These are phyloP conservation scores for Aspergillus sp. DNA, from an alignment of 2,329 filamentous ascomycete genomes.

Conservation along the genomic window DNA sequence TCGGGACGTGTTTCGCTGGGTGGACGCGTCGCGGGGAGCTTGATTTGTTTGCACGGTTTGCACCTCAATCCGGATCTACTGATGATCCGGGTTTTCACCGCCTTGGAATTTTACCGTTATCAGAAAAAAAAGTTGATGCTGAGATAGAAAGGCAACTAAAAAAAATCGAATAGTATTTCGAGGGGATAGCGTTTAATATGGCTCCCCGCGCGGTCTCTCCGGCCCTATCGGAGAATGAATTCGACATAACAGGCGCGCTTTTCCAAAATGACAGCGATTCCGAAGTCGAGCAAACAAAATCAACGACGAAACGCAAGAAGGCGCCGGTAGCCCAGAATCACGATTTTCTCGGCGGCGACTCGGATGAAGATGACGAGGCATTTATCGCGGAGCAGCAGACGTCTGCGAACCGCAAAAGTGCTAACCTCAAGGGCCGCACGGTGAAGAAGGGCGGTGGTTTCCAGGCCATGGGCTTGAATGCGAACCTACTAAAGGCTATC, in stretches of 20 bases:
- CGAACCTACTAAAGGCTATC: slow-evolving; percentile 84
- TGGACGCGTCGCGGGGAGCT: slow-evolving; percentile 34
- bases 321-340: slow-evolving; percentile 30
- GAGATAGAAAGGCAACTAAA: slow-evolving; percentile 6
- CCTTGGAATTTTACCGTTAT: slow-evolving; percentile 25
- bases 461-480: slow-evolving; percentile 87
- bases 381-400: slow-evolving; percentile 90
- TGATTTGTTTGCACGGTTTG: slow-evolving; percentile 23
- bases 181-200: slow-evolving; percentile 52
- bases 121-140: slow-evolving; percentile 17
- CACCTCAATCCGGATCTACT: slow-evolving; percentile 9
- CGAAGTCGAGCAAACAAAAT: slow-evolving; percentile 42
- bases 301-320: slow-evolving; percentile 54
- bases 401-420: slow-evolving; percentile 80
- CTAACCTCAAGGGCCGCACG: slow-evolving; percentile 77
- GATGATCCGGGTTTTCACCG: slow-evolving; percentile 27
- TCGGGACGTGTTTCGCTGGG: slow-evolving; percentile 35
- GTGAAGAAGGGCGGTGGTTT: slow-evolving; percentile 97
- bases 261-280: slow-evolving; percentile 60
- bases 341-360: slow-evolving; percentile 58
- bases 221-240: slow-evolving; percentile 80
- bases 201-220: slow-evolving; percentile 73
- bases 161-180: background rate
- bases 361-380: slow-evolving; percentile 66
- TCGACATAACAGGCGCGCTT: slow-evolving; percentile 81